Percentiles rank a stretch among this genome's conserved stretches.
Conservation (phyloP, 2,329 filamentous ascomycete species). For the Aureobasidium sp. region DNA sequence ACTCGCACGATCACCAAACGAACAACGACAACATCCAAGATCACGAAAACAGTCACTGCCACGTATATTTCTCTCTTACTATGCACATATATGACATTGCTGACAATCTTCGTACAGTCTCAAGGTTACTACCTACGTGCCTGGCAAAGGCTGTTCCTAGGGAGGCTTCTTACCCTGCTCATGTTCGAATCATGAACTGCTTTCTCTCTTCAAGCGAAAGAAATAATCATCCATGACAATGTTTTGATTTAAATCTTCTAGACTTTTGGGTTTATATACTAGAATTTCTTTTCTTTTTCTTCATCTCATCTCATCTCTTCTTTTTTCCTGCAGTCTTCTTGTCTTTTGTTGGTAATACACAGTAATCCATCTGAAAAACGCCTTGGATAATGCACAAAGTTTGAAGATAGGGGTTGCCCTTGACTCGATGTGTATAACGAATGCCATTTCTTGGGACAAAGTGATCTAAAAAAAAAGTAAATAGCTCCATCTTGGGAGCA, state of each 20-base stretch:
- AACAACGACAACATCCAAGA: background rate
- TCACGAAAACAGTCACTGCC: background rate
- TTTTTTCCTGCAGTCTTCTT: no score
- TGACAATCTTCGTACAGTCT: background rate
- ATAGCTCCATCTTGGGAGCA: background rate
- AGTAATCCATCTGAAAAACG: background rate
- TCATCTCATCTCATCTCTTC: background rate
- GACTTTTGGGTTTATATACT: background rate
- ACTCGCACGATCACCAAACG: constrained; percentile 8
- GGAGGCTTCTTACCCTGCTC: no score
- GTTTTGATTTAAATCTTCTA: background rate
- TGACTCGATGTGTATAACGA: background rate
- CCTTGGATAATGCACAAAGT: background rate
- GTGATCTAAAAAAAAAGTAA: background rate
- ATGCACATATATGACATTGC: background rate
- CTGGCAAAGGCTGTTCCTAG: background rate
- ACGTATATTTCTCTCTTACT: background rate
- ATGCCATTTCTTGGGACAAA: background rate
- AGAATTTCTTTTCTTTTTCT: background rate
- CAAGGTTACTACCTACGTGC: background rate
- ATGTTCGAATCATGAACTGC: no score
- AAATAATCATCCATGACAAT: no score
- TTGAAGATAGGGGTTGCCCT: no score
- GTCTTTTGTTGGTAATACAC: no score
- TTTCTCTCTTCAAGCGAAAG: no score